A percentile compares a stretch with the other conserved stretches of the same genome.
These are phyloP conservation scores for Acanthamoeba divionensis DNA, from an alignment of 208 protist genomes.

Conservation along the genomic window DNA sequence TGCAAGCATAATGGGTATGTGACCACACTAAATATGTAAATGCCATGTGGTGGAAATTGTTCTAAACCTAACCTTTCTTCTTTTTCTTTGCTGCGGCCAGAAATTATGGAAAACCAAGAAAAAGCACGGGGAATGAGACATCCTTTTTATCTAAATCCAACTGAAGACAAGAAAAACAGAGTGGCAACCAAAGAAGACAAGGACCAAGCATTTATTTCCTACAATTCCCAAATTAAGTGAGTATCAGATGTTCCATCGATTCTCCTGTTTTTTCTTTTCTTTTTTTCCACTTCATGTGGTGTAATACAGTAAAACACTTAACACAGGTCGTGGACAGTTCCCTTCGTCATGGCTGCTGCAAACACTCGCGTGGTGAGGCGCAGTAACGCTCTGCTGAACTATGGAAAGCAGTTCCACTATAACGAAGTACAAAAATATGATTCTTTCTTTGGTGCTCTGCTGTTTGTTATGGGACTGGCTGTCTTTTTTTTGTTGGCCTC, in stretches of 20 bases:
- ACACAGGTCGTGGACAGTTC: neutral
- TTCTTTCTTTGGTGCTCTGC: neutral
- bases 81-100: no score
- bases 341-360: slow-evolving; percentile 41
- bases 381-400: slow-evolving; percentile 4
- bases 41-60: no score
- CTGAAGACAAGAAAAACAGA: neutral
- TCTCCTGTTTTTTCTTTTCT: no score
- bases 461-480: neutral
- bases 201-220: neutral
- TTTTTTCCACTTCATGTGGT: neutral
- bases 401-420: slow-evolving; percentile 35
- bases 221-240: neutral
- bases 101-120: no score
- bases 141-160: slow-evolving; percentile 46
- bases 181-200: slow-evolving; percentile 1
- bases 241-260: neutral
- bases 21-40: no score
- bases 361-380: slow-evolving; percentile 57
- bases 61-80: no score
- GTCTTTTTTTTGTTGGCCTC: neutral
- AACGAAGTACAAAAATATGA: neutral
- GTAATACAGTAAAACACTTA: no score
- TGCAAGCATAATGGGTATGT: slow-evolving; percentile 10
- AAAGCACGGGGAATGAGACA: neutral